Percentiles rank a stretch among this genome's conserved stretches.
Conservation (phyloP, 192 early-diverging fungal species). For the Entomortierella chlamydospora region DNA sequence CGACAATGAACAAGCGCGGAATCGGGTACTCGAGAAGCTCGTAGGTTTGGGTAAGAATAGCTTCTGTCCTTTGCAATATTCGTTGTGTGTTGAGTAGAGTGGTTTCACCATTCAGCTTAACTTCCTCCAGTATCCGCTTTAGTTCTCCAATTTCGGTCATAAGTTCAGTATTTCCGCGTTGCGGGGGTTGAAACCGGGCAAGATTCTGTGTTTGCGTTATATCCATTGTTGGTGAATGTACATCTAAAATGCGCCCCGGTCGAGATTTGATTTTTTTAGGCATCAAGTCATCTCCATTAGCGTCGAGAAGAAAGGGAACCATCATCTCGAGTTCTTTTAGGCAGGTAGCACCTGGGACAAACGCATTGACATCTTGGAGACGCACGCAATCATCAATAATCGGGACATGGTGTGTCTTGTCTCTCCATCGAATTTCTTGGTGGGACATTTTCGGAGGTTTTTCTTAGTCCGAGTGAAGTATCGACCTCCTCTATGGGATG, state of each 20-base stretch:
- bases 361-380: too few relatives aligned
- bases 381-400: too few relatives aligned
- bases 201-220: neutral
- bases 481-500: too few relatives aligned
- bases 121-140: constrained; percentile 2
- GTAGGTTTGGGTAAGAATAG: constrained; percentile 19
- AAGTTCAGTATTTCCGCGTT: neutral
- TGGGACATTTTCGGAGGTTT: too few relatives aligned
- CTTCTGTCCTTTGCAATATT: constrained; percentile 3
- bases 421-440: too few relatives aligned
- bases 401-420: too few relatives aligned
- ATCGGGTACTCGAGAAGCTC: constrained; percentile 29
- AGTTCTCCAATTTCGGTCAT: neutral
- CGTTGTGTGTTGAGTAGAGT: neutral
- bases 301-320: neutral
- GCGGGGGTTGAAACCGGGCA: neutral
- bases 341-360: too few relatives aligned
- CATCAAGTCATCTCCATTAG: neutral
- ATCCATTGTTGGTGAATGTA: neutral
- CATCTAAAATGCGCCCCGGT: neutral
- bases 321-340: too few relatives aligned
- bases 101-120: neutral
- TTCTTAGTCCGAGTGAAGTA: too few relatives aligned
- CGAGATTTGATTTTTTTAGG: neutral
- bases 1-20: constrained; percentile 11